A percentile compares a stretch with the other conserved stretches of the same genome.
Conservation (phyloP, 352 stramenopile species). For the Pythium plurisporium region DNA sequence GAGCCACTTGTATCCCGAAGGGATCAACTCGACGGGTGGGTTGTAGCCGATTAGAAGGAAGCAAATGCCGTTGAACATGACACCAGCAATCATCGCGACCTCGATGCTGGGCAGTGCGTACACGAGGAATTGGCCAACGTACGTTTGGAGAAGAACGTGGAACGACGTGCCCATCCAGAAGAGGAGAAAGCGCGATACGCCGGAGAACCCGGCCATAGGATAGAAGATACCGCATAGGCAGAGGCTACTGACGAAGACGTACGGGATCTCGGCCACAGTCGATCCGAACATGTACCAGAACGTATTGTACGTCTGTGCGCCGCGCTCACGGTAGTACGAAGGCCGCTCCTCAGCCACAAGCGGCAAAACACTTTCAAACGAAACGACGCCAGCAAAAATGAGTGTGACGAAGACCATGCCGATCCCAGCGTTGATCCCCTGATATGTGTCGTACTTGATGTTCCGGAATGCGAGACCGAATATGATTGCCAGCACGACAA, state of each 20-base stretch:
- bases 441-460: constrained; percentile 42
- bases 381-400: constrained; percentile 77
- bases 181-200: background rate
- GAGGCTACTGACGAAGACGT: constrained; percentile 19
- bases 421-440: constrained; percentile 54
- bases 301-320: constrained; percentile 71
- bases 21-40: constrained; percentile 25
- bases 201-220: constrained; percentile 31
- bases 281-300: constrained; percentile 55
- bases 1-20: constrained; percentile 40
- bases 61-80: constrained; percentile 21
- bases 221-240: constrained; percentile 33
- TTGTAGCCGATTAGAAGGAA: constrained; percentile 30
- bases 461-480: constrained; percentile 69
- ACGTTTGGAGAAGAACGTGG: constrained; percentile 25
- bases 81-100: constrained; percentile 10
- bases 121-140: constrained; percentile 21
- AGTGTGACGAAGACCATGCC: constrained; percentile 85
- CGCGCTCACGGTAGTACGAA: constrained; percentile 86
- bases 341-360: constrained; percentile 80
- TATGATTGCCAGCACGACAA: constrained; percentile 69
- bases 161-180: constrained; percentile 26
- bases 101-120: constrained; percentile 18
- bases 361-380: constrained; percentile 70
- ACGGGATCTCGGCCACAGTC: constrained; percentile 63